Evolutionary conservation across 495 filamentous ascomycete genomes (phyloP).

Genomic region (Podospora sp.): DNA sequence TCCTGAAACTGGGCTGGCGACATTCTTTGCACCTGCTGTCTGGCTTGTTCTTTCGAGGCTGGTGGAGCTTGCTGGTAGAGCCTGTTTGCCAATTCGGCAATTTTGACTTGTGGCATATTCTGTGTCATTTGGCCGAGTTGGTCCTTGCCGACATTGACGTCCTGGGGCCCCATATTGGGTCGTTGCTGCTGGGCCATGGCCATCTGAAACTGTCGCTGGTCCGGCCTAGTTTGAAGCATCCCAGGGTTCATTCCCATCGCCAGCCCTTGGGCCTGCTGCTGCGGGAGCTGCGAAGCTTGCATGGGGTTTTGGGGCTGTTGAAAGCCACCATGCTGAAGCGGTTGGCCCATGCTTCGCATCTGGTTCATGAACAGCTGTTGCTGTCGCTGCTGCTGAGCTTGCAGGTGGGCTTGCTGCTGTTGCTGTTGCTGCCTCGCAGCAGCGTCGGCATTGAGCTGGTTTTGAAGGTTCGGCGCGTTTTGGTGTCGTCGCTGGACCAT

Average conservation of each 20-base stretch:
- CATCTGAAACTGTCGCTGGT: slow-evolving; percentile 45
- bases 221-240: slow-evolving; percentile 30
- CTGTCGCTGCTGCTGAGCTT: slow-evolving; percentile 33
- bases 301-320: slow-evolving; percentile 53
- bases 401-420: slow-evolving; percentile 15
- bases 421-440: slow-evolving; percentile 32
- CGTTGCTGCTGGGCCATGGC: slow-evolving; percentile 32
- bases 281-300: slow-evolving; percentile 49
- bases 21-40: slow-evolving; percentile 32
- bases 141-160: not conserved
- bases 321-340: slow-evolving; percentile 42
- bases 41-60: slow-evolving; percentile 40
- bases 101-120: slow-evolving; percentile 3
- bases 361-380: slow-evolving; percentile 52
- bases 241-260: slow-evolving; percentile 36
- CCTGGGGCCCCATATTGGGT: not conserved
- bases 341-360: slow-evolving; percentile 48
- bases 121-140: not conserved
- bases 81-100: slow-evolving; percentile 34
- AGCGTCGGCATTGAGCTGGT: slow-evolving; percentile 41
- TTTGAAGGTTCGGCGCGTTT: slow-evolving; percentile 45
- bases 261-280: slow-evolving; percentile 33
- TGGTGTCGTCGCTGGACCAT: slow-evolving; percentile 46
- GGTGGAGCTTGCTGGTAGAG: slow-evolving; percentile 26
- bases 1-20: slow-evolving; percentile 34